These are phyloP conservation scores for Pouteria campechiana DNA, from an alignment of 179 eudicot genomes.

Conservation along the genomic window DNA sequence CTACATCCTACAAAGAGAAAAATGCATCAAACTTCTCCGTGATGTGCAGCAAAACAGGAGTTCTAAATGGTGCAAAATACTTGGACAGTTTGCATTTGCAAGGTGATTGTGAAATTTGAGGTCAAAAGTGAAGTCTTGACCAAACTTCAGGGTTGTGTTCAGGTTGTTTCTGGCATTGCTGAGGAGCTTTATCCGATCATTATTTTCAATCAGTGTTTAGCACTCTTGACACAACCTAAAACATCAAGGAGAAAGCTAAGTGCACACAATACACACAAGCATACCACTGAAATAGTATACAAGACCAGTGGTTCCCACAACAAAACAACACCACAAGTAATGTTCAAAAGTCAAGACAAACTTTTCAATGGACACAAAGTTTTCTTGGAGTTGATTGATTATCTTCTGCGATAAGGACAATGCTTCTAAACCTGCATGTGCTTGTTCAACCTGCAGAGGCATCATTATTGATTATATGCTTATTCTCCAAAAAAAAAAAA, in stretches of 20 bases:
- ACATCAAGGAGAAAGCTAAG: conserved; percentile 11
- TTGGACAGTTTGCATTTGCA: no score
- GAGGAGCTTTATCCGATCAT: conserved; percentile 94
- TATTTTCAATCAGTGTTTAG: conserved; percentile 93
- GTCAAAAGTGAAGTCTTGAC: background rate
- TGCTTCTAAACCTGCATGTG: conserved; percentile 87
- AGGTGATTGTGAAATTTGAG: no score
- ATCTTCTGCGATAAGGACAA: conserved; percentile 73
- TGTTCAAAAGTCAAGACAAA: conserved; percentile 10
- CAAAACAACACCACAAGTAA: background rate
- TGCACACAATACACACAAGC: no score
- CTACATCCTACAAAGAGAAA: conserved; percentile 95
- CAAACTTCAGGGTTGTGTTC: conserved; percentile 91
- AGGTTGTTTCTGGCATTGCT: conserved; percentile 97
- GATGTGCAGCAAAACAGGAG: no score
- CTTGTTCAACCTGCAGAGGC: conserved; percentile 97
- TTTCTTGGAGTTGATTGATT: conserved; percentile 64
- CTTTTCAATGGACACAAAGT: conserved; percentile 88
- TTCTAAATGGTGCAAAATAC: no score
- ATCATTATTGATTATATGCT: no score
- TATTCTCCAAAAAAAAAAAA: no score
- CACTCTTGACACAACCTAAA: conserved; percentile 92
- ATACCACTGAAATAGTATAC: no score
- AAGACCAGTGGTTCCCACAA: no score
- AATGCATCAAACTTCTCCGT: no score